Evolutionary conservation across 1,139 yeast species (phyloP), one percentile per base, ranked within the genome.

Genomic region (Suhomyces atakaporum): DNA sequence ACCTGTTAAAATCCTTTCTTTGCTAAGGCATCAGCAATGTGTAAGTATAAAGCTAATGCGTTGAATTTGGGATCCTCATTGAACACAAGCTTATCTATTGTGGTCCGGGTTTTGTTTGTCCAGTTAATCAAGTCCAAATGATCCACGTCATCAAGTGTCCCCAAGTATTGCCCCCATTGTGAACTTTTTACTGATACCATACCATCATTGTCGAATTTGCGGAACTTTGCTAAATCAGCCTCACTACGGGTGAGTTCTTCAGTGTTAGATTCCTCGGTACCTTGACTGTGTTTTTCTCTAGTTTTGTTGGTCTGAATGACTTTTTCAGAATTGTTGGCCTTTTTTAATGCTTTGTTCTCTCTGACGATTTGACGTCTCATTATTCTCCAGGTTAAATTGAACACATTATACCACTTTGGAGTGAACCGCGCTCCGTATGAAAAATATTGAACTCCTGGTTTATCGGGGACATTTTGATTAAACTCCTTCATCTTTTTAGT

Each of bases 121-220:
- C 94, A 86, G 42, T 88, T 88, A 29, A 88, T 85, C 39, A 88
- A 66, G 55, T 89, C 96, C 45, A 87, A 65, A 59, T 89, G 97
- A 57, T 89, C 96, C 3, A 86, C 89, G 45, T 81, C 73, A 29
- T 79, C 79, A 27, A 89, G 58, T 0, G 94, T 84, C 0, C 96
- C 97, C 46, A 81, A 53, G 56, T 85, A 87, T 27, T 76, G 63
- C 0, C 96, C 97, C 96, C 96, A 89, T 51, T 75, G 75, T 1
- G 95, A 69, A 42, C 95, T 84, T 26, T 69, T 67, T 1, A 87
- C 84, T 44, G 92, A 82, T 1, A 89, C 95, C 62, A 89, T 60
- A 0, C 97, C 97, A 62, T 89, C 97, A 56, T 87, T 89, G 22
- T 77, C 82, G 8, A 53, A 33, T 36, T 20, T 18, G 77, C 76